Evolutionary conservation across 257 asterid species (phyloP).

Genomic region (Rhazya stricta): DNA sequence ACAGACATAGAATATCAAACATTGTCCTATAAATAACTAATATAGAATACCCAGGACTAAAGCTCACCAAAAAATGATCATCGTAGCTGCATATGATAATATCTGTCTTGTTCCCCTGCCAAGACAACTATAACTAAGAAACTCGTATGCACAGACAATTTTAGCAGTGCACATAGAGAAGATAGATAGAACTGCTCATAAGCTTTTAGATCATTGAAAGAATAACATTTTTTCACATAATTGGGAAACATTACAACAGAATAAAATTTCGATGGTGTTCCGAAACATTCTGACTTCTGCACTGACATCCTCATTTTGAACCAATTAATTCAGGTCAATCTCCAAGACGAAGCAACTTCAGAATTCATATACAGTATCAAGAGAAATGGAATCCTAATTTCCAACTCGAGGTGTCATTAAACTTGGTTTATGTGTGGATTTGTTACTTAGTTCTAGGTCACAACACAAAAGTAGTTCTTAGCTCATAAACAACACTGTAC

Average conservation of each 20-base stretch:
- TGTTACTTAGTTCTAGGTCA: not conserved
- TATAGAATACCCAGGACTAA: not conserved
- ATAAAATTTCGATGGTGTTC: not conserved
- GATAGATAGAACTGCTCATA: no score
- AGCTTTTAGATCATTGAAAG: not conserved
- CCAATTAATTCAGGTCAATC: not conserved
- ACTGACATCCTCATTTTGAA: not conserved
- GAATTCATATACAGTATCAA: no score
- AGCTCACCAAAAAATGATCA: conserved; percentile 74
- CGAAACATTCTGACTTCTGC: not conserved
- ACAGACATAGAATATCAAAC: conserved; percentile 3
- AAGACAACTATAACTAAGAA: not conserved
- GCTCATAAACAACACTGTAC: not conserved
- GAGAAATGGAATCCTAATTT: not conserved
- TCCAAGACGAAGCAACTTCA: not conserved
- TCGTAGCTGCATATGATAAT: conserved; percentile 66
- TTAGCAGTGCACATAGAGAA: not conserved
- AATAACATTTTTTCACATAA: not conserved
- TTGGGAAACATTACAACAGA: not conserved
- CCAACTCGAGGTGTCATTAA: not conserved
- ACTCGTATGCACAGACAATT: no score
- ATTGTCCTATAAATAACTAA: not conserved
- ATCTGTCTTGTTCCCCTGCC: conserved; percentile 73
- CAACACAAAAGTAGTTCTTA: not conserved
- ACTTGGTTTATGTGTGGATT: no score